Conservation (phyloP, 306 rosid species). For the Cyclanthera cordifolia region DNA sequence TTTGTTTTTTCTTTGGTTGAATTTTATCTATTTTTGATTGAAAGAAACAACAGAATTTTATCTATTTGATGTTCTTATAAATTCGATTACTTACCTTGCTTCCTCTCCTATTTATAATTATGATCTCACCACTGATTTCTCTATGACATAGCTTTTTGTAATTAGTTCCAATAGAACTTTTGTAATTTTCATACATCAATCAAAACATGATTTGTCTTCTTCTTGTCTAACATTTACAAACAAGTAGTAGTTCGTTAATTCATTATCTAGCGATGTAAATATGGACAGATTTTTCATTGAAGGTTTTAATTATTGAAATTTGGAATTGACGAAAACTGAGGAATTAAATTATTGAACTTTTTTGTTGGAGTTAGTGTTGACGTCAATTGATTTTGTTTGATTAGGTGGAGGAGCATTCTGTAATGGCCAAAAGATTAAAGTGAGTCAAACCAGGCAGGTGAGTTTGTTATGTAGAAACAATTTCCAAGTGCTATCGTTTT, state of each 20-base stretch:
- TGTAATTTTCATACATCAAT: no score
- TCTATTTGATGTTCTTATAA: no score
- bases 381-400: conserved; percentile 20
- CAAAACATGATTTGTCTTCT: no score
- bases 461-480: conserved; percentile 4
- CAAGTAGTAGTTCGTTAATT: not conserved
- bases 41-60: no score
- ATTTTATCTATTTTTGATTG: not conserved
- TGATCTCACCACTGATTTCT: no score
- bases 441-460: conserved; percentile 62
- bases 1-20: not conserved
- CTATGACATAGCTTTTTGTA: no score
- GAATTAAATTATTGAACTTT: not conserved
- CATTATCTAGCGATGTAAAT: not conserved
- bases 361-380: conserved; percentile 2
- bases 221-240: no score
- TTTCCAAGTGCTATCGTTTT: not conserved
- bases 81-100: no score
- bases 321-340: not conserved
- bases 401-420: conserved; percentile 91
- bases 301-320: not conserved
- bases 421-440: conserved; percentile 69
- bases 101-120: no score
- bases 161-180: no score
- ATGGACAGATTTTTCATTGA: not conserved